Conservation (phyloP, 192 early-diverging fungal genomes). For the Gigaspora rosea region DNA sequence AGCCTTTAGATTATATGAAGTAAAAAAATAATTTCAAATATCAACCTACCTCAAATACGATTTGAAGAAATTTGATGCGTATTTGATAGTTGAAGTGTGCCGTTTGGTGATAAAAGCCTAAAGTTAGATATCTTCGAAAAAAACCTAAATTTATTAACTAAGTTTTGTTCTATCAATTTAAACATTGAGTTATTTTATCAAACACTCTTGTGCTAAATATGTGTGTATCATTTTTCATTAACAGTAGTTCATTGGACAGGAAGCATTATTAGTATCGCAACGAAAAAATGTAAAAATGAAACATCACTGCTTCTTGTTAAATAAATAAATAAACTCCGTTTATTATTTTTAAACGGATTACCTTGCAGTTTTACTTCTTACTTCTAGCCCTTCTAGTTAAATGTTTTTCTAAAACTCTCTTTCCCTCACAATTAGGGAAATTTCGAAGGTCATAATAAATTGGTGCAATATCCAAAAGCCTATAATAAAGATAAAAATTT, state of each 20-base stretch:
- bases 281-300: neutral
- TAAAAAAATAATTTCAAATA: no score
- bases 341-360: constrained; percentile 4
- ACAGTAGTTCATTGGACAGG: neutral
- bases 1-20: no score
- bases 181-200: constrained; percentile 11
- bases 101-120: no score
- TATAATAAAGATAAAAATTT: constrained; percentile 5
- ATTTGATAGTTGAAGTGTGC: no score
- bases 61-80: no score
- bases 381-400: constrained; percentile 48
- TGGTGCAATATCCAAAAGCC: constrained; percentile 77
- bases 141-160: constrained; percentile 1
- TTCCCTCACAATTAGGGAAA: constrained; percentile 93
- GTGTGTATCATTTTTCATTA: neutral
- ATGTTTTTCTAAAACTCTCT: constrained; percentile 77
- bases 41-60: no score
- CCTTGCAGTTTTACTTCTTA: constrained; percentile 40
- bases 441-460: constrained; percentile 88
- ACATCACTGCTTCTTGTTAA: neutral
- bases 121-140: neutral
- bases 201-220: neutral
- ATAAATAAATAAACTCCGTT: neutral
- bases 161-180: constrained; percentile 17
- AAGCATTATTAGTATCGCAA: constrained; percentile 14